phyloP scores from a whole-genome alignment of 2,329 filamentous ascomycete species.

The Alternaria brassicicola region DNA sequence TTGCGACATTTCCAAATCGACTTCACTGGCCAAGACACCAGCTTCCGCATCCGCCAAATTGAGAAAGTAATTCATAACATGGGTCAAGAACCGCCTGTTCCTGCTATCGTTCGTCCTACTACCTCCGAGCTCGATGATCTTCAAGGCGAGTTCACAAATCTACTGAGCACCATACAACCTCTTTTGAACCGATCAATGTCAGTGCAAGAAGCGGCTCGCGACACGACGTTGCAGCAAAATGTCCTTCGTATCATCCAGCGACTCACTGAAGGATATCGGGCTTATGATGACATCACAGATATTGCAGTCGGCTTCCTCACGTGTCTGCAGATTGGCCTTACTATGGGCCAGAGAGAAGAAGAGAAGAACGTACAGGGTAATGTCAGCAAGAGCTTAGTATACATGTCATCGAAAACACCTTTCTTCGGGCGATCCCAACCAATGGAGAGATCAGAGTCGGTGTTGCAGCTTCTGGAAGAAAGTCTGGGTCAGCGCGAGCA shows the following conservation, averaged over 20 bases:
- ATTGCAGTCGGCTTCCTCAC: slow-evolving; percentile 80
- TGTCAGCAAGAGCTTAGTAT: slow-evolving; percentile 27
- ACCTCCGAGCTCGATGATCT: slow-evolving; percentile 71
- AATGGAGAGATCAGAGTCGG: slow-evolving; percentile 20
- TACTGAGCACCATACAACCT: slow-evolving; percentile 57
- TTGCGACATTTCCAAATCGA: slow-evolving; percentile 69
- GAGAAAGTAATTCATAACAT: slow-evolving; percentile 67
- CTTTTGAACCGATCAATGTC: slow-evolving; percentile 33
- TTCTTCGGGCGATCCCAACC: slow-evolving; percentile 37
- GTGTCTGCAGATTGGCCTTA: slow-evolving; percentile 77
- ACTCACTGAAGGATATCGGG: slow-evolving; percentile 71
- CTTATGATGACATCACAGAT: slow-evolving; percentile 83
- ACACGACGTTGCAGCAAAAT: slow-evolving; percentile 57
- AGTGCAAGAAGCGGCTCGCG: slow-evolving; percentile 32
- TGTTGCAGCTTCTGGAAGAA: slow-evolving; percentile 27
- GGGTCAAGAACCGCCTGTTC: slow-evolving; percentile 69
- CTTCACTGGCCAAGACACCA: slow-evolving; percentile 72
- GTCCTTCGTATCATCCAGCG: slow-evolving; percentile 73
- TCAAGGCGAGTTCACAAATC: slow-evolving; percentile 81
- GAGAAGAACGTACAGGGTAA: slow-evolving; percentile 21
- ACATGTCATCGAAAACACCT: slow-evolving; percentile 38
- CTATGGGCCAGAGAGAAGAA: slow-evolving; percentile 52
- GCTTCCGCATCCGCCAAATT: slow-evolving; percentile 68
- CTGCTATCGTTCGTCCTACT: slow-evolving; percentile 73
- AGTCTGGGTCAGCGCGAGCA: slow-evolving; percentile 27